phyloP scores from a whole-genome alignment of 2,329 filamentous ascomycete genomes.

The Cercospora sp. region DNA sequence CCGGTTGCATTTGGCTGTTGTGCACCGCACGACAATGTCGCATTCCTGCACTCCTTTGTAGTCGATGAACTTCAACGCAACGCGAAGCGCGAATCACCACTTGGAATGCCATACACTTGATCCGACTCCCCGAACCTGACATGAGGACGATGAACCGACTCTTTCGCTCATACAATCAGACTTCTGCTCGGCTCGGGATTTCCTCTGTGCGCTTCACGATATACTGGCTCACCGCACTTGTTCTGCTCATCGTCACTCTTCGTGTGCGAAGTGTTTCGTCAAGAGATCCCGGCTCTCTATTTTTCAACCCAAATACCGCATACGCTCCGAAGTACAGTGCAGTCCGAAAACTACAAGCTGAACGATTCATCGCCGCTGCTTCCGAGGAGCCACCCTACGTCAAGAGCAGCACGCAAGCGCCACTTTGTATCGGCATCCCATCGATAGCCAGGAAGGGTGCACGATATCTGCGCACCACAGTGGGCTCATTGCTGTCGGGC shows the following conservation, averaged over 20 bases:
- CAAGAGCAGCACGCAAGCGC: background rate
- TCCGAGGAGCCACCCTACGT: background rate
- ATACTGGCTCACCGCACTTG: background rate
- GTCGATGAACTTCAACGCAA: too few relatives aligned
- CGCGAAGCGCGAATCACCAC: too few relatives aligned
- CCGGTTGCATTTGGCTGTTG: too few relatives aligned
- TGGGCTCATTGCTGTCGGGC: constrained; percentile 49
- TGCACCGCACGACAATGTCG: too few relatives aligned
- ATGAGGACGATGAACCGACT: background rate
- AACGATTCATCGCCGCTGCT: background rate
- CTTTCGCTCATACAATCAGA: background rate
- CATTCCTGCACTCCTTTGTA: too few relatives aligned
- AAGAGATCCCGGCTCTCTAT: background rate
- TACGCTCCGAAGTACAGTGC: background rate
- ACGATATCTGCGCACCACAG: constrained; percentile 45
- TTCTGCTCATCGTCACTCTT: background rate
- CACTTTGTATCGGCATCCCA: constrained; percentile 48
- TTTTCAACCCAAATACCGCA: background rate
- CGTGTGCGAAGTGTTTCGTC: background rate
- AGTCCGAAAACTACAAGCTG: background rate
- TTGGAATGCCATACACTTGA: too few relatives aligned
- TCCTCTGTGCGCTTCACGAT: background rate
- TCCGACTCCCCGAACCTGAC: too few relatives aligned
- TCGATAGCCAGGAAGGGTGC: constrained; percentile 44
- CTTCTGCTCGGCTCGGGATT: background rate